Percentiles rank a stretch among this genome's conserved stretches.
Conservation (phyloP, 257 asterid genomes). For the Fraxinus pennsylvanica region DNA sequence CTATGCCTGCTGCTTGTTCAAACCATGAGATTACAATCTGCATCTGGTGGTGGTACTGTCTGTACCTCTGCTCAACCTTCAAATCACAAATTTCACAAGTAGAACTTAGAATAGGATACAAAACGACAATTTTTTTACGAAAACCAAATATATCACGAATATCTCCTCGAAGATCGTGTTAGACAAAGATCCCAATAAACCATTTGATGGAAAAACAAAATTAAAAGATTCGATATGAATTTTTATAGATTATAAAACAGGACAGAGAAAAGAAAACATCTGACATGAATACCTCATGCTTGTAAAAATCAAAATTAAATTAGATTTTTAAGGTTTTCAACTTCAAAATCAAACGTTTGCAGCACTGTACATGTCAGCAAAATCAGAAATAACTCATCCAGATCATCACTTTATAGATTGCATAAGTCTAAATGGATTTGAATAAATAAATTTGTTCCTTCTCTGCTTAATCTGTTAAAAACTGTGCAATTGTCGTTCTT, state of each 20-base stretch:
- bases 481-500: no score
- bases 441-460: no score
- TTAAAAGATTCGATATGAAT: background rate
- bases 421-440: background rate
- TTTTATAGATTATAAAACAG: conserved; percentile 13
- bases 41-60: conserved; percentile 94
- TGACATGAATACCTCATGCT: conserved; percentile 19
- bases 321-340: conserved; percentile 19
- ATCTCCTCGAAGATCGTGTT: background rate
- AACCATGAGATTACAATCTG: conserved; percentile 84
- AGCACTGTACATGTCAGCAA: conserved; percentile 21
- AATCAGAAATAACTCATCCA: conserved; percentile 22
- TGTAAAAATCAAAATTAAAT: background rate
- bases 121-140: background rate
- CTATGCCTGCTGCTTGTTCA: conserved; percentile 84
- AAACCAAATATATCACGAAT: background rate
- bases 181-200: background rate
- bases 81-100: conserved; percentile 7
- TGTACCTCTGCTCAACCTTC: conserved; percentile 95
- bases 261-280: conserved; percentile 31
- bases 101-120: background rate
- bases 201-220: background rate
- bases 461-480: no score
- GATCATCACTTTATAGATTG: background rate
- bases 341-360: conserved; percentile 11